Percentiles rank a stretch among this genome's conserved stretches.
phyloP scores from a whole-genome alignment of 805 yeast genomes.

The Kodamaea nitidulidarum region DNA sequence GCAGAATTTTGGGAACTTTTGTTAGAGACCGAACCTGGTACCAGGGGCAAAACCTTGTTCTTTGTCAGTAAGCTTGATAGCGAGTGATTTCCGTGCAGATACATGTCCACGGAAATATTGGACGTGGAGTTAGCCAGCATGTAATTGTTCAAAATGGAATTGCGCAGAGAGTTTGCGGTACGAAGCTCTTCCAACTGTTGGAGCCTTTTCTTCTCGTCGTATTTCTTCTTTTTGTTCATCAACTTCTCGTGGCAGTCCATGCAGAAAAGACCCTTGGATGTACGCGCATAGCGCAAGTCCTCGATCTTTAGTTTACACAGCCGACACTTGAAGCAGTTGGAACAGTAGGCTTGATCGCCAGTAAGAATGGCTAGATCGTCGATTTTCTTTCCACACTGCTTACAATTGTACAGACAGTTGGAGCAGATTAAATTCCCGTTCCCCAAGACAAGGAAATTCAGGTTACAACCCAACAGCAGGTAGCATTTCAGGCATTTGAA shows the following conservation, averaged over 20 bases:
- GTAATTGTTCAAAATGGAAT: conserved; percentile 11
- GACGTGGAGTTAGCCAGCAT: conserved; percentile 9
- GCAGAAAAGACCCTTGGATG: conserved; percentile 89
- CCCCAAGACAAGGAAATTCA: conserved; percentile 87
- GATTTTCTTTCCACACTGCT: conserved; percentile 78
- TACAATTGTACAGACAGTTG: conserved; percentile 88
- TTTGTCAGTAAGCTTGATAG: conserved; percentile 6
- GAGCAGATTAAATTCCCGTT: conserved; percentile 89
- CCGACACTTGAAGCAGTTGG: conserved; percentile 83
- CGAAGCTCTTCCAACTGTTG: conserved; percentile 8
- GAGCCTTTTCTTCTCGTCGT: conserved; percentile 45
- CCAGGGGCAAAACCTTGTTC: conserved; percentile 10
- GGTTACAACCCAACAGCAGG: conserved; percentile 73
- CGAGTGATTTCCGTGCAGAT: conserved; percentile 7
- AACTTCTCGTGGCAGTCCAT: conserved; percentile 86
- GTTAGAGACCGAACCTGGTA: background rate
- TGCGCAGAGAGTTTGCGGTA: conserved; percentile 10
- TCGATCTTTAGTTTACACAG: conserved; percentile 83
- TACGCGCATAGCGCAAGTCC: conserved; percentile 86
- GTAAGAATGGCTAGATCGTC: conserved; percentile 92
- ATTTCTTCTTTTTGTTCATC: conserved; percentile 67
- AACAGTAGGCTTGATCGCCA: conserved; percentile 93
- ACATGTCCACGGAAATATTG: conserved; percentile 5
- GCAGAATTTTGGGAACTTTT: background rate
- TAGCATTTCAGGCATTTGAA: conserved; percentile 86